Percentiles rank a stretch among this genome's conserved stretches.
Conservation (phyloP, 768 basidiomycete species). For the Termitomyces heimii region DNA sequence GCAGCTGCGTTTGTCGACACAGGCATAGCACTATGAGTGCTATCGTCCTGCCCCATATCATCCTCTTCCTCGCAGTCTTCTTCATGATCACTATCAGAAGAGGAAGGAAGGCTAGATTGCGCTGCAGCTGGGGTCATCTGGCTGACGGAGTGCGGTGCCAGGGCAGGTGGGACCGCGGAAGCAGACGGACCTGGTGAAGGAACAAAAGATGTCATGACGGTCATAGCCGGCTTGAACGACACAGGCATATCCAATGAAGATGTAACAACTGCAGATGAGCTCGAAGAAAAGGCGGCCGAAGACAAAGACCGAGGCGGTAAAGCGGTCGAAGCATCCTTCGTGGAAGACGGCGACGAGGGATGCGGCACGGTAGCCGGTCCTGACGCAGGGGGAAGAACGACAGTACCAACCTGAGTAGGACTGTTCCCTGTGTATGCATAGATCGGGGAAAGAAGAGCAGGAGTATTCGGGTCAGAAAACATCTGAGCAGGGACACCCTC, state of each 20-base stretch:
- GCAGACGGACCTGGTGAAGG: neutral
- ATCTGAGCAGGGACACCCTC: slow-evolving; percentile 27
- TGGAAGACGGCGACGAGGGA: neutral
- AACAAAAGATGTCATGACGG: neutral
- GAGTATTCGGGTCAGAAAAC: slow-evolving; percentile 27
- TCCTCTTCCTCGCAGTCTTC: slow-evolving; percentile 3
- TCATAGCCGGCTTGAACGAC: neutral
- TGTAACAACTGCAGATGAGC: neutral
- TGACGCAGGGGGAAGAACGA: slow-evolving; percentile 13
- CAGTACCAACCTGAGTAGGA: slow-evolving; percentile 31
- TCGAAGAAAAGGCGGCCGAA: neutral
- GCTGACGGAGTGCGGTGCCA: neutral
- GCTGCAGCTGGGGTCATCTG: neutral
- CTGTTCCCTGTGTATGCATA: slow-evolving; percentile 39
- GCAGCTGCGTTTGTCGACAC: neutral
- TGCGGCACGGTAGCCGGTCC: neutral
- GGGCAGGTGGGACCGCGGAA: neutral
- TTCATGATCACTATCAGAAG: neutral
- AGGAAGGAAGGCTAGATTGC: neutral
- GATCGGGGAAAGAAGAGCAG: slow-evolving; percentile 35
- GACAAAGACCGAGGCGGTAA: neutral
- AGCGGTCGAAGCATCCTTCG: neutral
- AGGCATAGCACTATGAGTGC: neutral
- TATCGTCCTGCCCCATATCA: neutral
- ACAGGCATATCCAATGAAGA: neutral